Evolutionary conservation across 176 grass and related monocot genomes (phyloP).

Genomic region (Bromus sterilis): DNA sequence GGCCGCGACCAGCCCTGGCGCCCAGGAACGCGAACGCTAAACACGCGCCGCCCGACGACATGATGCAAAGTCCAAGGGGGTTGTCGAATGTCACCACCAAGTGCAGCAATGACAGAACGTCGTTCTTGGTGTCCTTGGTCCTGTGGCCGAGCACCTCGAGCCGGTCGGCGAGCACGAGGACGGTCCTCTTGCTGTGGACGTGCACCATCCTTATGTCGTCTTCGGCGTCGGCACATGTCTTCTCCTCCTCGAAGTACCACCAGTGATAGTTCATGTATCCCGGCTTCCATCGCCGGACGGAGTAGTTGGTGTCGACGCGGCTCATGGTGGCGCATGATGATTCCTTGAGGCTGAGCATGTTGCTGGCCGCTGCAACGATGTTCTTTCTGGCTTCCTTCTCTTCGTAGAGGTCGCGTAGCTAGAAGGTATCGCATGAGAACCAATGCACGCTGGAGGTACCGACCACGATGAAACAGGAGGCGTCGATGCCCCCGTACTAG

Average conservation of each 20-base stretch:
- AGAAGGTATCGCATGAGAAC: slow-evolving; percentile 51
- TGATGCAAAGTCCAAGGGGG: slow-evolving; percentile 39
- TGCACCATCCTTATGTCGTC: slow-evolving; percentile 31
- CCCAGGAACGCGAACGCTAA: slow-evolving; percentile 53
- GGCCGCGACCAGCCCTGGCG: slow-evolving; percentile 28
- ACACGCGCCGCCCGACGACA: not conserved
- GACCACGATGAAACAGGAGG: slow-evolving; percentile 39
- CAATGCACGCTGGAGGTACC: slow-evolving; percentile 34
- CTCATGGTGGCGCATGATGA: slow-evolving; percentile 13
- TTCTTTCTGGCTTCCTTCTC: slow-evolving; percentile 13
- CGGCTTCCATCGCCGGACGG: slow-evolving; percentile 6
- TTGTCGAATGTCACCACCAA: slow-evolving; percentile 47
- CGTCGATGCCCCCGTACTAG: no score
- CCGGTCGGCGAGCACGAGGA: slow-evolving; percentile 45
- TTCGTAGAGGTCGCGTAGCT: slow-evolving; percentile 33
- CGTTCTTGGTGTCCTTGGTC: not conserved
- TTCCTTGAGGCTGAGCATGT: slow-evolving; percentile 14
- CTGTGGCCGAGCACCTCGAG: slow-evolving; percentile 41
- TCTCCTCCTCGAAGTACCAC: not conserved
- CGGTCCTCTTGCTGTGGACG: slow-evolving; percentile 38
- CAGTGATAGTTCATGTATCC: slow-evolving; percentile 20
- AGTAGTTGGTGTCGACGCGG: not conserved
- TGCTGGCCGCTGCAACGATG: not conserved
- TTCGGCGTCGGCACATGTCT: not conserved
- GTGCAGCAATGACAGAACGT: slow-evolving; percentile 21